Conservation (phyloP, 129 eudicot genomes). For the Rutidosis leptorrhynchoides region DNA sequence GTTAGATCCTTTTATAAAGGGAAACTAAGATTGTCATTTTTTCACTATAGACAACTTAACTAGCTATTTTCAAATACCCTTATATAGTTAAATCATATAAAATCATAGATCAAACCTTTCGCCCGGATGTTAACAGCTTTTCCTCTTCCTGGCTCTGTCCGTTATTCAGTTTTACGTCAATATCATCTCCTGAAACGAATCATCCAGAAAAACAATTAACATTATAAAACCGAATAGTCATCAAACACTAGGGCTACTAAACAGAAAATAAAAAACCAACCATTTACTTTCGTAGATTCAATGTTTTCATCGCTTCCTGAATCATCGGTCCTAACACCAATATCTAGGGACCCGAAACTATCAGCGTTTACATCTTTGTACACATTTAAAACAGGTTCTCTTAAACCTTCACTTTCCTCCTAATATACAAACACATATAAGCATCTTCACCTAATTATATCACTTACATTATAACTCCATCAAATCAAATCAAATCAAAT, state of each 20-base stretch:
- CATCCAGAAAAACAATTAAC: background rate
- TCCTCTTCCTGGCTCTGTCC: slow-evolving; percentile 32
- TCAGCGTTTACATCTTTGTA: slow-evolving; percentile 53
- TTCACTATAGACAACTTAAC: background rate
- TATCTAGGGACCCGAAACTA: slow-evolving; percentile 29
- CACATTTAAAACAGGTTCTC: slow-evolving; percentile 58
- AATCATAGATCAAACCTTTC: slow-evolving; percentile 41
- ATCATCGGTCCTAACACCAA: slow-evolving; percentile 21
- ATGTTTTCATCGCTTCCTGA: slow-evolving; percentile 26
- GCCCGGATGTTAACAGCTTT: slow-evolving; percentile 17
- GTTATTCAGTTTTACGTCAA: slow-evolving; percentile 29
- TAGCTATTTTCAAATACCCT: background rate
- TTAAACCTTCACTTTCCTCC: slow-evolving; percentile 54
- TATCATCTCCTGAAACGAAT: slow-evolving; percentile 39
- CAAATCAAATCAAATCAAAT: background rate
- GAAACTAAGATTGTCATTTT: slow-evolving; percentile 3
- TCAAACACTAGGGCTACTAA: background rate
- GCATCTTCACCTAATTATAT: slow-evolving; percentile 1
- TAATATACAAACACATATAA: slow-evolving; percentile 26
- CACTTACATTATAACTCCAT: background rate
- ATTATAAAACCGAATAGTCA: background rate
- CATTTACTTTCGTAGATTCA: slow-evolving; percentile 29
- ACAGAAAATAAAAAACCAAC: slow-evolving; percentile 30
- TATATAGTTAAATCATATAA: background rate
- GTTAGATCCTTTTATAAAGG: background rate